Evolutionary conservation across 495 filamentous ascomycete species (phyloP), one percentile per base, ranked within the genome.

Genomic region (Amniculicola lignicola): DNA sequence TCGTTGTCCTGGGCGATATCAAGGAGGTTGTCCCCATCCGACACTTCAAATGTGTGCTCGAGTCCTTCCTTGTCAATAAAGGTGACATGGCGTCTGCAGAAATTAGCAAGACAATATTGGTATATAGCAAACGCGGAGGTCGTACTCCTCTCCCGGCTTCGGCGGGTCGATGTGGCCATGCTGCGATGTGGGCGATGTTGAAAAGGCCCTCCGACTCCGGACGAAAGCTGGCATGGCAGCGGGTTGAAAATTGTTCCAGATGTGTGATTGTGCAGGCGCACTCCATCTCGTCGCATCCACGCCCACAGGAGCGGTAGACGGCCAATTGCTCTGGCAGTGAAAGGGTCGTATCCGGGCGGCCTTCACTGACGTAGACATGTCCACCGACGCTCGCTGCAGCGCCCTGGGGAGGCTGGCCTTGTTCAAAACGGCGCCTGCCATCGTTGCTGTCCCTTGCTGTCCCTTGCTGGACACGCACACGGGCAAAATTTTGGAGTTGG

Each of bases 1-100:
- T 97, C 93, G 71, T 97, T 81, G 28, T 85, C 87, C 71, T 96
- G 92, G 15, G 93, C 93, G 61, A 98, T 93, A 62, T 95, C 90
- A 28, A 98, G 75, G 43, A 98, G 71, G 68, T 98, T 97, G 69
- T 95, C 88, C 25, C 93, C 94, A 65, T 84, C 81, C 3, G 82
- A 74, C 10, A 95, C 90, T 61, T 88, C 83, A 64, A 95, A 79
- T 39, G 82, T 85, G 66, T 87, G 79, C 63, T 82, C 76, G 2
- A 78, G 74, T 19, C 82, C 82, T n/a, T 97, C 90, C 70, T 97
- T 97, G 72, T 96, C 90, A 62, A 98, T 81, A 69, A 97, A 95
- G 1, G 90, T 90, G 10, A 98, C 80, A 59, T 87, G 84, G 57
- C 95, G 82, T 67, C 92, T 97, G 66, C 16, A 44, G 12, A 25